These are phyloP conservation scores for Exophiala spinifera DNA, from an alignment of 2,329 filamentous ascomycete genomes.

Conservation along the genomic window DNA sequence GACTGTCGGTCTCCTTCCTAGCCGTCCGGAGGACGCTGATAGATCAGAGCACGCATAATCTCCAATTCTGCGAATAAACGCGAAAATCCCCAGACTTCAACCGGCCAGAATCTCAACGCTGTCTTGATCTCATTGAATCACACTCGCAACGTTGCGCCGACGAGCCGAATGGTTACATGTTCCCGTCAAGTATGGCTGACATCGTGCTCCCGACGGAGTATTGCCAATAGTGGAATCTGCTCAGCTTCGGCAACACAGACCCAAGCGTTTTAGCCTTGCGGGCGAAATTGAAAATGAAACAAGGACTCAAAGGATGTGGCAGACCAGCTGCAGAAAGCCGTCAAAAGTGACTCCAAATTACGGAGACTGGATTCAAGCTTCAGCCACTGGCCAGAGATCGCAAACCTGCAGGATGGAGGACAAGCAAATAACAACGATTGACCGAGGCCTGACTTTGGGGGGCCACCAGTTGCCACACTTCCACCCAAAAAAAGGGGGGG, in stretches of 20 bases:
- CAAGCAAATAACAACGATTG: neutral
- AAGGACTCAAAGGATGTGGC: neutral
- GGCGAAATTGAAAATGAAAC: neutral
- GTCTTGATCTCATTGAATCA: no score
- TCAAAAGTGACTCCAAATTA: neutral
- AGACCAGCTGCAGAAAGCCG: neutral
- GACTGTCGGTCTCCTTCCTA: neutral
- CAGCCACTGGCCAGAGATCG: neutral
- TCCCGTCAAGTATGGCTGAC: no score
- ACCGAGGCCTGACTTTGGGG: no score
- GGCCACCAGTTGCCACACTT: neutral
- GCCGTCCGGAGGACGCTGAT: neutral
- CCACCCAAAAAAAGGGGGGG: no score
- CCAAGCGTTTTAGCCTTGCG: neutral
- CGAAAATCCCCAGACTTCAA: neutral
- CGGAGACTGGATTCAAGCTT: no score
- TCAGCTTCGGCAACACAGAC: neutral
- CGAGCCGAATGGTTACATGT: neutral
- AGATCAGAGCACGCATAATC: neutral
- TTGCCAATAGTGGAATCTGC: neutral
- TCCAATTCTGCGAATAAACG: neutral
- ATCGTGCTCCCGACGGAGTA: no score
- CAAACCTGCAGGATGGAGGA: neutral
- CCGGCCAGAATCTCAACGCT: no score
- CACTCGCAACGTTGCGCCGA: neutral